Evolutionary conservation across 1,139 yeast species (phyloP), one percentile per base, ranked within the genome.

Genomic region (Kluyveromyces sp.): DNA sequence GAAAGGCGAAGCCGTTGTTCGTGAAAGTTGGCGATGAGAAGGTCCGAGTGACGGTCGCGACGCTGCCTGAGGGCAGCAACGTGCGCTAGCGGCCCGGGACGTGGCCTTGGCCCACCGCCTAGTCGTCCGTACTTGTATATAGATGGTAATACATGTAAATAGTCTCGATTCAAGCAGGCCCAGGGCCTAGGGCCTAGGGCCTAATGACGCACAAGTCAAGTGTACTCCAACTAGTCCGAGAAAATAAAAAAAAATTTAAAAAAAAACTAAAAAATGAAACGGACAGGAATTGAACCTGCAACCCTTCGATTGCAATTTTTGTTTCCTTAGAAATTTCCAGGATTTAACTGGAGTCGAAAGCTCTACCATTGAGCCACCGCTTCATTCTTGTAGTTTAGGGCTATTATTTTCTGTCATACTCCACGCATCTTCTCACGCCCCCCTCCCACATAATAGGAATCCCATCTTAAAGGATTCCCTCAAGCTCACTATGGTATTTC

Each of bases 281-380:
- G n/a, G n/a, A n/a, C n/a, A n/a, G n/a, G n/a, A n/a, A n/a, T n/a
- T n/a, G n/a, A n/a, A n/a, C n/a, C n/a, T n/a, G n/a, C n/a, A n/a
- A n/a, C n/a, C n/a, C n/a, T n/a, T 76, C 77, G 82, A 77, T 76
- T 69, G 68, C 74, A 69, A 70, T 54, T 46, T 42, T 48, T n/a
- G 30, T 48, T 48, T 49, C 52, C 52, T 48, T 44, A 62, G 60
- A 59, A 50, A 52, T 25, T 40, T 59, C 68, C 67, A 60, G 57
- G 54, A 53, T 60, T 55, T 57, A 68, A 68, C 76, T 81, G 88
- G 88, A 83, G 81, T 82, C 89, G 81, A 81, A 81, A 79, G 87
- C 88, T 81, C 89, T 81, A 80, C 89, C 89, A 81, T 82, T 81
- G 89, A 82, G 89, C 88, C 87, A 81, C 86, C 83, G 86, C 88